Evolutionary conservation across 2,329 filamentous ascomycete genomes (phyloP).

Genomic region (Fusarium napiforme): DNA sequence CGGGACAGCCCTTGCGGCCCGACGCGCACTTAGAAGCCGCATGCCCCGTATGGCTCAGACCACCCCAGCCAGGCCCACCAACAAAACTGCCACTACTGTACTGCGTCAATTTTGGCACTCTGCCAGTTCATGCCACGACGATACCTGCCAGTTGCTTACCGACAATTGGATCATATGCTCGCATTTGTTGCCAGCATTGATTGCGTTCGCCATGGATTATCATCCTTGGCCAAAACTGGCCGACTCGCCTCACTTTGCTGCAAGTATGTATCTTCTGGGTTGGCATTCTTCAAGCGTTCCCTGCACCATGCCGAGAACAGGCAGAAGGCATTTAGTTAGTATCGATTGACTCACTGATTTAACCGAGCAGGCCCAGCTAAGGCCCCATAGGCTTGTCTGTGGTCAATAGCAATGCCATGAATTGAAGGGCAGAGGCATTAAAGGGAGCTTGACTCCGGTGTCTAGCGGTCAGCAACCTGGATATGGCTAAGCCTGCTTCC

Average conservation of each 20-base stretch:
- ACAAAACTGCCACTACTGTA: constrained; percentile 12
- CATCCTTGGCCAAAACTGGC: neutral
- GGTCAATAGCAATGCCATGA: constrained; percentile 1
- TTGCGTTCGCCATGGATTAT: neutral
- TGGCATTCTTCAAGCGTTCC: neutral
- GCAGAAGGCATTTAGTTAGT: neutral
- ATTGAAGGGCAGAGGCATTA: neutral
- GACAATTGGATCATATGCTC: constrained; percentile 11
- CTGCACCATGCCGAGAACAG: neutral
- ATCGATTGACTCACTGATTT: neutral
- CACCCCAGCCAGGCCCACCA: constrained; percentile 25
- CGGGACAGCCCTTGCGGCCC: constrained; percentile 46
- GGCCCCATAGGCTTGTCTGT: neutral
- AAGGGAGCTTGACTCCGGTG: neutral
- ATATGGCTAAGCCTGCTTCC: constrained; percentile 27
- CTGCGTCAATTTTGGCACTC: constrained; percentile 12
- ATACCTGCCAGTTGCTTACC: constrained; percentile 7
- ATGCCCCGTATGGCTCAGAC: constrained; percentile 37
- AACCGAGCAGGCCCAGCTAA: neutral
- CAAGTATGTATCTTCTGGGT: neutral
- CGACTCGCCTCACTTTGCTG: neutral
- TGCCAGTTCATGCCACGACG: neutral
- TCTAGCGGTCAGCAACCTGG: constrained; percentile 29
- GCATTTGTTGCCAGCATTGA: neutral
- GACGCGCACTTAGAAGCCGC: constrained; percentile 43